Conservation (phyloP, 1,284 basidiomycete genomes). For the Fomitiporia mediterranea region DNA sequence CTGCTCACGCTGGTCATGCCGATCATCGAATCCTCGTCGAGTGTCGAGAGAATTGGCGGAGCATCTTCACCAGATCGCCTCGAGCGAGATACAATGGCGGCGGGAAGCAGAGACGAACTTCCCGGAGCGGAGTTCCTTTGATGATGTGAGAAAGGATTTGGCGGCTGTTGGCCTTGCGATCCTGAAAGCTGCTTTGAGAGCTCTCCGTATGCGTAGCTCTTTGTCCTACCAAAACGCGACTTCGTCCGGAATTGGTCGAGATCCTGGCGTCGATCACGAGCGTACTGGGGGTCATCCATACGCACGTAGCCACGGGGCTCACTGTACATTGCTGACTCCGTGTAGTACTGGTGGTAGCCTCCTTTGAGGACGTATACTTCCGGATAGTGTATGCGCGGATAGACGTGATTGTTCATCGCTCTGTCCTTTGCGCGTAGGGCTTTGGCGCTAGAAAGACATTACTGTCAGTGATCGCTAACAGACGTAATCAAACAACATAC, state of each 20-base stretch:
- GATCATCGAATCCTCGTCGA: conserved; percentile 57
- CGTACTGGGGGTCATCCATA: conserved; percentile 92
- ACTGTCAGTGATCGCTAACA: neutral
- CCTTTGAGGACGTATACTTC: conserved; percentile 97
- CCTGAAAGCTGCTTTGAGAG: conserved; percentile 36
- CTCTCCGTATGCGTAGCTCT: conserved; percentile 87
- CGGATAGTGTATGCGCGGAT: conserved; percentile 93
- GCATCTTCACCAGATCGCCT: conserved; percentile 37
- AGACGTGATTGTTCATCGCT: conserved; percentile 79
- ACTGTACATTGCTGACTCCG: conserved; percentile 63
- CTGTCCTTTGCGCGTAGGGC: conserved; percentile 90
- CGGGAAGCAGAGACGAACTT: conserved; percentile 53
- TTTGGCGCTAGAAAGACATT: conserved; percentile 62
- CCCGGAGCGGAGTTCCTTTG: conserved; percentile 49
- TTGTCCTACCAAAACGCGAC: conserved; percentile 78
- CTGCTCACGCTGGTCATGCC: conserved; percentile 40
- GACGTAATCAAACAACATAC: conserved; percentile 44
- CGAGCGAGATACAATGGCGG: conserved; percentile 56
- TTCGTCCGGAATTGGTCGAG: conserved; percentile 85
- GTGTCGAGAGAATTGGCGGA: conserved; percentile 42
- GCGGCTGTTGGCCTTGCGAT: conserved; percentile 35
- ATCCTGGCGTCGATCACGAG: conserved; percentile 75
- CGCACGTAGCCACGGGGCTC: conserved; percentile 80
- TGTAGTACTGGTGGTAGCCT: conserved; percentile 89
- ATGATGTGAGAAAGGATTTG: conserved; percentile 37